Evolutionary conservation across 495 filamentous ascomycete species (phyloP), one percentile per base, ranked within the genome.

Genomic region (Talaromyces nanjingensis): DNA sequence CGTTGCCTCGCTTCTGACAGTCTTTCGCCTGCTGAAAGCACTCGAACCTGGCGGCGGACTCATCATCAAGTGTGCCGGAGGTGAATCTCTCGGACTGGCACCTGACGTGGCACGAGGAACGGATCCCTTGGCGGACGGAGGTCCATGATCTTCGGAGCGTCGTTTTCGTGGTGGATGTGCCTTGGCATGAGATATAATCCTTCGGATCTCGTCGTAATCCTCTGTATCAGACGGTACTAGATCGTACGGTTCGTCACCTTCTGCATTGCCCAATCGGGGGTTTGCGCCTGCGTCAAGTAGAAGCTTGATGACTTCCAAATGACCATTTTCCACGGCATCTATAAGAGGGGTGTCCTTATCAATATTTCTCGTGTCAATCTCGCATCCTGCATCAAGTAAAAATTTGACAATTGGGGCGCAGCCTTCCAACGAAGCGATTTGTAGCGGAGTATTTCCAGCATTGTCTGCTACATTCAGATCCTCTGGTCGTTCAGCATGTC

Each of bases 281-380:
- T 98, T 93, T 6, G 93, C 92, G 33, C 92, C 91, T 24, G 90
- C 90, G 34, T 88, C 85, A 8, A 98, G 82, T 29, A 97, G 75
- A 11, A 96, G 79, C 70, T 87, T 90, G 20, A 98, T 91, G 11
- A 97, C 92, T n/a, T 89, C 91, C 4, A 96, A 71, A 70, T 98
- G 91, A 1, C 91, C 89, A 70, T 98, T 98, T 67, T 97, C 93
- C 29, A 97, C 90, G 0, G 94, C 94, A 79, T 98, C 94, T 49
- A 98, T 89, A 34, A 98, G 81, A 20, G 94, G 96, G 0, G 94
- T 97, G 66, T 98, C 94, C 70, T 89, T 89, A 68, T 96, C 91
- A 59, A 84, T 82, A 57, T 92, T 89, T 69, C 91, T 91, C 9
- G 82, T 86, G 66, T 97, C 88, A 14, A 91, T 84, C 61, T 91